These are phyloP conservation scores for Codiaeum variegatum DNA, from an alignment of 441 rosid species.

Conservation along the genomic window DNA sequence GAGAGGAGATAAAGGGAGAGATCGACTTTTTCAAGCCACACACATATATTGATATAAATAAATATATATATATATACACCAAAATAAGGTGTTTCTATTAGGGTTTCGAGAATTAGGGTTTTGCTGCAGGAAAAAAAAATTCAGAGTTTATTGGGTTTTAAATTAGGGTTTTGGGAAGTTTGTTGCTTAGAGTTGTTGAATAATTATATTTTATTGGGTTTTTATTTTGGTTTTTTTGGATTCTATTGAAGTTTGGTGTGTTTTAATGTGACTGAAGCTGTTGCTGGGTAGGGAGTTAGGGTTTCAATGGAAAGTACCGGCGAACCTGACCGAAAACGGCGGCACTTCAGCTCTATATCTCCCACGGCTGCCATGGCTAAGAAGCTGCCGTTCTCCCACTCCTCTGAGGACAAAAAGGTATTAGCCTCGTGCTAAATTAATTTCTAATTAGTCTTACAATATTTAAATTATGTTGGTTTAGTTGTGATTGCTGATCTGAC, in stretches of 20 bases:
- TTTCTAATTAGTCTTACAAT: background rate
- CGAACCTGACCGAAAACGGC: slow-evolving; percentile 89
- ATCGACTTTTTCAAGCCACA: background rate
- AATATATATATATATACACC: no score
- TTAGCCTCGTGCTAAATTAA: background rate
- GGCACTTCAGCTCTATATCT: slow-evolving; percentile 73
- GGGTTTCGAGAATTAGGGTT: slow-evolving; percentile 31
- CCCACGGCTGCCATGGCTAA: slow-evolving; percentile 73
- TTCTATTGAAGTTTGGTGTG: slow-evolving; percentile 9
- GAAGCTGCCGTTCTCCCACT: slow-evolving; percentile 60
- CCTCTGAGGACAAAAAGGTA: slow-evolving; percentile 87
- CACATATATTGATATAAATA: background rate
- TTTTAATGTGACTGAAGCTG: slow-evolving; percentile 35
- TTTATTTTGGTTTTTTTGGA: background rate
- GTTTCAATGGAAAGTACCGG: slow-evolving; percentile 91
- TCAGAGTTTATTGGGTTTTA: slow-evolving; percentile 10
- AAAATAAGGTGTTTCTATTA: no score
- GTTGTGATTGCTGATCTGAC: background rate
- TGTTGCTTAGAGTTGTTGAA: background rate
- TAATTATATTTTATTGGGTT: background rate
- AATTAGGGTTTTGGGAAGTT: slow-evolving; percentile 30
- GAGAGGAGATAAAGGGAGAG: background rate
- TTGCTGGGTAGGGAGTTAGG: slow-evolving; percentile 33
- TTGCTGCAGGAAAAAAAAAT: slow-evolving; percentile 5
- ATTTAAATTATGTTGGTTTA: background rate